A percentile compares a stretch with the other conserved stretches of the same genome.
phyloP scores from a whole-genome alignment of 2,329 filamentous ascomycete genomes.

The Ramularia endophylla region DNA sequence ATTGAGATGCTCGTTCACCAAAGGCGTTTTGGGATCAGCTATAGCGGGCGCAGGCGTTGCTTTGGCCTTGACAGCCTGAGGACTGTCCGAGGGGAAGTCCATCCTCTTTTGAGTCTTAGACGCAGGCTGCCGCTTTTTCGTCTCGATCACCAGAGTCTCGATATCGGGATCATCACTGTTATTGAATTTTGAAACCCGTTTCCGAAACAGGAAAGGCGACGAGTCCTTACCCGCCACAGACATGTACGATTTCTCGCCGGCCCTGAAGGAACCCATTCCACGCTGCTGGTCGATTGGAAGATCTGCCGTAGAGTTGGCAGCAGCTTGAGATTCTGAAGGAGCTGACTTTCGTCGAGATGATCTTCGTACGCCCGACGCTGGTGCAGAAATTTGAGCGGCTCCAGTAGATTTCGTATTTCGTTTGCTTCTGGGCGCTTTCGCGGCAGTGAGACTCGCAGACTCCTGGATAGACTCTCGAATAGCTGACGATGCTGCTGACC shows the following conservation, averaged over 20 bases:
- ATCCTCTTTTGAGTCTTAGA: conserved; percentile 4
- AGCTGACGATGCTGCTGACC: background rate
- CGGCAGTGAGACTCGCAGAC: background rate
- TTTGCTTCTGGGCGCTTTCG: conserved; percentile 4
- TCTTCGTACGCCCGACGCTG: background rate
- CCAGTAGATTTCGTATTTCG: conserved; percentile 11
- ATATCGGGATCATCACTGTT: conserved; percentile 3
- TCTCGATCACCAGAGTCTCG: background rate
- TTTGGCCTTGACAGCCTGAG: background rate
- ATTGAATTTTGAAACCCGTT: conserved; percentile 13
- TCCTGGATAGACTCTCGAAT: conserved; percentile 1
- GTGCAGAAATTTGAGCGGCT: background rate
- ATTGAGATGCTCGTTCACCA: conserved; percentile 17
- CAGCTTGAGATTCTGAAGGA: conserved; percentile 11
- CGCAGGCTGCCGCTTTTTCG: conserved; percentile 1
- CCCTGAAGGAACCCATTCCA: conserved; percentile 3
- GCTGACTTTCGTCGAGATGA: conserved; percentile 12
- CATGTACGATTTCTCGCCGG: conserved; percentile 6
- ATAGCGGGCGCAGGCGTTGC: background rate
- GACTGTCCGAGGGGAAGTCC: conserved; percentile 4
- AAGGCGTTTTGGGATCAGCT: conserved; percentile 10
- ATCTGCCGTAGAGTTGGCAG: background rate
- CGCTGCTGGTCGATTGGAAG: conserved; percentile 5
- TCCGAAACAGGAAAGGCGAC: conserved; percentile 27
- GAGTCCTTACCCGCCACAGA: conserved; percentile 8